phyloP scores from a whole-genome alignment of 208 protist genomes.

The Crithidia bombi region DNA sequence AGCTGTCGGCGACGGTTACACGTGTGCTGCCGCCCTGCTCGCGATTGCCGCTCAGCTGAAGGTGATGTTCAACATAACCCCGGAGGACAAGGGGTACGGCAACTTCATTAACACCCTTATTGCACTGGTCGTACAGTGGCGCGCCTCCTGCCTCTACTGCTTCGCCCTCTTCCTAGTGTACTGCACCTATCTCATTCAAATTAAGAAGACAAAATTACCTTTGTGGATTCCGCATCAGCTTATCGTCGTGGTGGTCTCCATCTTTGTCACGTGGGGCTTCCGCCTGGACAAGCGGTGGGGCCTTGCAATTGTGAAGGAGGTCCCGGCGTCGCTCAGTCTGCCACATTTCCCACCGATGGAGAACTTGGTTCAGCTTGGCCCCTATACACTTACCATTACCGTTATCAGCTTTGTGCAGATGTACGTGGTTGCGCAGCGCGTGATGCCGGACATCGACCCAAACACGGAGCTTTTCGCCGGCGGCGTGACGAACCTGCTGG shows the following conservation, averaged over 20 bases:
- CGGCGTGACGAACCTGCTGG: constrained; percentile 48
- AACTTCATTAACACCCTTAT: constrained; percentile 41
- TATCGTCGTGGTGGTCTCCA: constrained; percentile 63
- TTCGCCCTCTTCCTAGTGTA: constrained; percentile 54
- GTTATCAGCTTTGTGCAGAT: constrained; percentile 68
- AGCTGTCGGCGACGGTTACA: constrained; percentile 65
- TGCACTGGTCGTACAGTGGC: constrained; percentile 33
- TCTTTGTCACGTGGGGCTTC: constrained; percentile 40
- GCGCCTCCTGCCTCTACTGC: constrained; percentile 42
- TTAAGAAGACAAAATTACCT: constrained; percentile 51
- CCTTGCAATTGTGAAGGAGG: constrained; percentile 45
- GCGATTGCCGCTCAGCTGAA: constrained; percentile 52
- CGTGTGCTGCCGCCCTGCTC: constrained; percentile 53
- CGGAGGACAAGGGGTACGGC: constrained; percentile 34
- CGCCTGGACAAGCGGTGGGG: constrained; percentile 32
- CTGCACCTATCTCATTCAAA: constrained; percentile 50
- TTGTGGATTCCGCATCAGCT: constrained; percentile 69
- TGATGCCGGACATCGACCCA: constrained; percentile 55
- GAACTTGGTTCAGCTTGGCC: constrained; percentile 50
- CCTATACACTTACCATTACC: constrained; percentile 62
- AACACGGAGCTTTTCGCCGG: constrained; percentile 61
- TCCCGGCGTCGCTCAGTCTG: constrained; percentile 32
- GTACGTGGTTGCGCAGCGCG: constrained; percentile 58
- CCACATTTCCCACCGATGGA: constrained; percentile 46
- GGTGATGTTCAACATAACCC: constrained; percentile 57